Evolutionary conservation across 164 flowering plant genomes (phyloP).

Genomic region (Nelumbo lutea): DNA sequence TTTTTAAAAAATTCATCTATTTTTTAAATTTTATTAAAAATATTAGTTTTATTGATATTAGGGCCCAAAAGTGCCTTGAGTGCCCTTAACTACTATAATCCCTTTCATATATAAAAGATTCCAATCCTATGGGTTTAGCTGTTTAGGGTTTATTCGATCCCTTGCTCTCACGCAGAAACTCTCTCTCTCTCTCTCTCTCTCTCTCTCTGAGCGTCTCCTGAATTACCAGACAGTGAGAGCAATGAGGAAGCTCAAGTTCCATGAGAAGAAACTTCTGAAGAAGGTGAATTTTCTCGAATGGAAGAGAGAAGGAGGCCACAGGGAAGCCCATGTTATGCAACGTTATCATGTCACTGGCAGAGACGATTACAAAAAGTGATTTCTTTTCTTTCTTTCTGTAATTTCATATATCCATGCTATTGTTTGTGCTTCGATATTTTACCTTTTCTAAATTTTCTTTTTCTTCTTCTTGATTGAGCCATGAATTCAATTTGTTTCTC

Average conservation of each 20-base stretch:
- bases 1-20: no score
- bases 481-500: background rate
- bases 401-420: background rate
- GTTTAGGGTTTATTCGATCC: no score
- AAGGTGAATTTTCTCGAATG: conserved; percentile 81
- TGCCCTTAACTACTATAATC: no score
- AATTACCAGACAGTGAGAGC: background rate
- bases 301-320: conserved; percentile 84
- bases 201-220: no score
- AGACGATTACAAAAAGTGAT: conserved; percentile 92
- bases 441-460: background rate
- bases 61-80: no score
- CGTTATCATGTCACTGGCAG: conserved; percentile 72
- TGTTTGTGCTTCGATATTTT: background rate
- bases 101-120: no score
- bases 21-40: no score
- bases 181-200: conserved; percentile 8
- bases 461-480: background rate
- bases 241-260: conserved; percentile 81
- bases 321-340: conserved; percentile 64
- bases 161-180: no score
- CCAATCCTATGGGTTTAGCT: no score
- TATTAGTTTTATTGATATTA: no score
- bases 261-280: conserved; percentile 83
- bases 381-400: background rate